Evolutionary conservation across 768 basidiomycete species (phyloP).

Genomic region (Tylopilus balloui): DNA sequence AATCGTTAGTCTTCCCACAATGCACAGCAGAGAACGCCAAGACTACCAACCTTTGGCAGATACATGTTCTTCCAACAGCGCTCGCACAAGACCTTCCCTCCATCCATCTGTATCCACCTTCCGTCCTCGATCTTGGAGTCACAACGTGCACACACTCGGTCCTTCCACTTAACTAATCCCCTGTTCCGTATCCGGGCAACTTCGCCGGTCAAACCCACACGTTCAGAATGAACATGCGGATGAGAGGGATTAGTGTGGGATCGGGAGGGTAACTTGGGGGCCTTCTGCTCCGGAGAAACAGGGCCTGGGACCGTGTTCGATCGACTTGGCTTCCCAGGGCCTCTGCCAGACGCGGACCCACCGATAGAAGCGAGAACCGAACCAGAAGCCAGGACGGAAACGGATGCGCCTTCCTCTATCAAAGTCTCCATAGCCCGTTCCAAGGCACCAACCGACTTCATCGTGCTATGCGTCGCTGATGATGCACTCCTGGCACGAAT

Average conservation of each 20-base stretch:
- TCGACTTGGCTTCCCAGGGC: conserved; percentile 33
- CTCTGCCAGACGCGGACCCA: conserved; percentile 15
- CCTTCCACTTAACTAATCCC: conserved; percentile 32
- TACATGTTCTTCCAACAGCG: conserved; percentile 96
- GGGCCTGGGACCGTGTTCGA: conserved; percentile 52
- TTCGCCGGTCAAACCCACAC: conserved; percentile 25
- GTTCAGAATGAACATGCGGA: conserved; percentile 31
- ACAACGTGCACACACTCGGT: conserved; percentile 64
- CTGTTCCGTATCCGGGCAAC: conserved; percentile 30
- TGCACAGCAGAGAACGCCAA: conserved; percentile 28
- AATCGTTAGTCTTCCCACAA: conserved; percentile 1
- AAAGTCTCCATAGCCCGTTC: conserved; percentile 51
- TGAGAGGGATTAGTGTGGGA: conserved; percentile 48
- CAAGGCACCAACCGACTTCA: conserved; percentile 36
- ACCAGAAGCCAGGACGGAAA: conserved; percentile 33
- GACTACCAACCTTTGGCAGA: conserved; percentile 69
- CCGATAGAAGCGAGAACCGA: conserved; percentile 31
- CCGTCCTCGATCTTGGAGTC: conserved; percentile 67
- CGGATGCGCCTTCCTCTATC: conserved; percentile 40
- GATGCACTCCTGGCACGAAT: conserved; percentile 26
- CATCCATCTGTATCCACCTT: conserved; percentile 76
- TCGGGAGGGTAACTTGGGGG: conserved; percentile 53
- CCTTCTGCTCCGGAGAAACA: conserved; percentile 40
- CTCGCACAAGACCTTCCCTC: conserved; percentile 78
- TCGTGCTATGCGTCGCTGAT: conserved; percentile 25